Evolutionary conservation across 2,329 filamentous ascomycete species (phyloP).

Genomic region (Alternaria dauci): DNA sequence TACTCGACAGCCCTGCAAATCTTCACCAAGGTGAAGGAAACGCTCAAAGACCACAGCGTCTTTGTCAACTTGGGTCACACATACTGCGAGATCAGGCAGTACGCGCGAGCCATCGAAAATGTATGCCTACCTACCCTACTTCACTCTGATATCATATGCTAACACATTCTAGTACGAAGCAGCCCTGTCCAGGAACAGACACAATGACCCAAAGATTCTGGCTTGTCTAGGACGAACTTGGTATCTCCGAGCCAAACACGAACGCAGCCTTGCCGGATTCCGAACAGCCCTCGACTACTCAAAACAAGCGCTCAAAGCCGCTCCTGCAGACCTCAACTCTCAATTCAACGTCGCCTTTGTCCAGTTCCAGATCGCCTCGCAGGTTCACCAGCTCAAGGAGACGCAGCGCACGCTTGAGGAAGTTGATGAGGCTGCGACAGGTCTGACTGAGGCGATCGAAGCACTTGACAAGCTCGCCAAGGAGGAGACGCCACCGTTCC

Average conservation of each 20-base stretch:
- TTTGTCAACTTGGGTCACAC: constrained; percentile 94
- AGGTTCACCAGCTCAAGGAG: constrained; percentile 78
- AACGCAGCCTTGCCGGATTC: constrained; percentile 68
- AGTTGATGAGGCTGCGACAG: constrained; percentile 79
- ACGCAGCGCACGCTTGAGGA: constrained; percentile 79
- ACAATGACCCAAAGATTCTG: constrained; percentile 79
- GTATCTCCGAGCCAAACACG: constrained; percentile 79
- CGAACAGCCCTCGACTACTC: constrained; percentile 71
- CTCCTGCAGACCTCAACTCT: constrained; percentile 86
- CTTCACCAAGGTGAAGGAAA: constrained; percentile 89
- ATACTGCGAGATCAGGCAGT: constrained; percentile 89
- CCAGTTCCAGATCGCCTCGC: constrained; percentile 89
- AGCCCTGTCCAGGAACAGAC: constrained; percentile 79
- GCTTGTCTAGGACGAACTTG: constrained; percentile 88
- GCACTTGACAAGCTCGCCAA: constrained; percentile 68
- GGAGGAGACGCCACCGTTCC: constrained; percentile 79
- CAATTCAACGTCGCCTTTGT: constrained; percentile 99
- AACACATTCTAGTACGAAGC: constrained; percentile 73
- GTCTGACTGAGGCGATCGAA: constrained; percentile 86
- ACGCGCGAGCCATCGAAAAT: constrained; percentile 87
- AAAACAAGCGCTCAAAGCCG: constrained; percentile 74
- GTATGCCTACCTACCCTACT: constrained; percentile 45
- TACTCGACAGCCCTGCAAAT: constrained; percentile 82
- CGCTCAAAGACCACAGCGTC: constrained; percentile 85
- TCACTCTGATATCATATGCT: constrained; percentile 6